Percentiles rank a stretch among this genome's conserved stretches.
Evolutionary conservation across 495 filamentous ascomycete genomes (phyloP).

Genomic region (Aspergillus leporis): DNA sequence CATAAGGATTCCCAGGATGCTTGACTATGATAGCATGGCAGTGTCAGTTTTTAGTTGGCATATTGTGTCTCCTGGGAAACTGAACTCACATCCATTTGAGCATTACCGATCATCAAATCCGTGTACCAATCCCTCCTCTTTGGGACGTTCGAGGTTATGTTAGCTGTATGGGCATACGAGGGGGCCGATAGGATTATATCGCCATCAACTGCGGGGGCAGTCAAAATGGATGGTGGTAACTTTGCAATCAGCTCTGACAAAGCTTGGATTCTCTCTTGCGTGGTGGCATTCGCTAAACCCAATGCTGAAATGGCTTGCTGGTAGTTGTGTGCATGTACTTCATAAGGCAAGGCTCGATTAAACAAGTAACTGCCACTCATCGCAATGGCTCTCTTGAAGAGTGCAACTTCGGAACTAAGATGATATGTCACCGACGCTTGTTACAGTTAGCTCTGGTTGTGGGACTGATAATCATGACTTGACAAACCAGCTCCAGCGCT

Average conservation of each 20-base stretch:
- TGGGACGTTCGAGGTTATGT: slow-evolving; percentile 20
- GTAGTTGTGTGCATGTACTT: slow-evolving; percentile 39
- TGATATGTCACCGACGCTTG: slow-evolving; percentile 39
- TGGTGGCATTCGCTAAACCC: slow-evolving; percentile 28
- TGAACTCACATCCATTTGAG: slow-evolving; percentile 38
- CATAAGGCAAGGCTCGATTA: slow-evolving; percentile 28
- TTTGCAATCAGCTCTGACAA: slow-evolving; percentile 36
- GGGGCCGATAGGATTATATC: slow-evolving; percentile 33
- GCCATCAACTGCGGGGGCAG: slow-evolving; percentile 34
- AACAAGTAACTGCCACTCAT: slow-evolving; percentile 43
- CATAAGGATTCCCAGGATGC: slow-evolving; percentile 27
- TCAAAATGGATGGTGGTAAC: slow-evolving; percentile 26
- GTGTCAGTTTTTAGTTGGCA: background rate
- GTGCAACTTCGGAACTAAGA: slow-evolving; percentile 34
- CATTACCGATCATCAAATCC: slow-evolving; percentile 44
- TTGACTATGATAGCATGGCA: slow-evolving; percentile 19
- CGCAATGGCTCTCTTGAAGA: slow-evolving; percentile 41
- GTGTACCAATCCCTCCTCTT: slow-evolving; percentile 35
- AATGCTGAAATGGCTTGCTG: slow-evolving; percentile 33
- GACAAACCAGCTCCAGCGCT: slow-evolving; percentile 60
- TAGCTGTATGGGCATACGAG: slow-evolving; percentile 25
- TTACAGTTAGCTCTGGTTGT: background rate
- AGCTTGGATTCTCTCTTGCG: slow-evolving; percentile 32
- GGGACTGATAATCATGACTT: background rate
- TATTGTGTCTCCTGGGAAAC: background rate